Percentiles rank a stretch among this genome's conserved stretches.
Evolutionary conservation across 345 rosid species (phyloP).

Genomic region (Triadica sebifera): DNA sequence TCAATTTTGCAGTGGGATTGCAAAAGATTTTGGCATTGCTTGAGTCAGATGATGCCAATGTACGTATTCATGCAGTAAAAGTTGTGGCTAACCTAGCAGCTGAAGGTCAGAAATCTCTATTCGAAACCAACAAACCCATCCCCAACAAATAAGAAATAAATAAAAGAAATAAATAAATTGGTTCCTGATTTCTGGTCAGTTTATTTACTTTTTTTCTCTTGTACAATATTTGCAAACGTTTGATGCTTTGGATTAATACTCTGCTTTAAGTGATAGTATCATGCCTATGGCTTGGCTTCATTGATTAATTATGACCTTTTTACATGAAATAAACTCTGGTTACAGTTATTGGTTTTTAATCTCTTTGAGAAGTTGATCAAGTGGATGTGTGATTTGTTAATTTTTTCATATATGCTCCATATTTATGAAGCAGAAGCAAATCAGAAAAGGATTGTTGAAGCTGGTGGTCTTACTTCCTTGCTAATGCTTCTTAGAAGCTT

Average conservation of each 20-base stretch:
- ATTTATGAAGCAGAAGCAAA: slow-evolving; percentile 26
- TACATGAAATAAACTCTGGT: not conserved
- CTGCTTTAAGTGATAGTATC: not conserved
- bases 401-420: not conserved
- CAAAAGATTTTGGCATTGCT: slow-evolving; percentile 30
- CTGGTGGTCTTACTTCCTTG: slow-evolving; percentile 37
- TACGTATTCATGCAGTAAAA: slow-evolving; percentile 34
- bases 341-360: not conserved
- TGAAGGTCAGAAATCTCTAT: slow-evolving; percentile 23
- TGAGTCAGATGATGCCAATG: slow-evolving; percentile 34
- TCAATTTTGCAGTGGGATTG: slow-evolving; percentile 30
- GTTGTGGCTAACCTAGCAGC: slow-evolving; percentile 38
- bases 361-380: not conserved
- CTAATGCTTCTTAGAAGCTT: slow-evolving; percentile 36
- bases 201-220: not conserved
- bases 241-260: not conserved
- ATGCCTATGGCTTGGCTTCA: not conserved
- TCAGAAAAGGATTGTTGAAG: slow-evolving; percentile 34
- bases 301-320: no score
- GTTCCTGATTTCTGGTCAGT: not conserved
- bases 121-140: not conserved
- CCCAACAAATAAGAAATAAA: not conserved
- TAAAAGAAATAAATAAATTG: no score
- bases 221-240: not conserved
- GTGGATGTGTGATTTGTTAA: not conserved